These are phyloP conservation scores for Penicillium sp. DNA, from an alignment of 2,329 filamentous ascomycete species.

Conservation along the genomic window DNA sequence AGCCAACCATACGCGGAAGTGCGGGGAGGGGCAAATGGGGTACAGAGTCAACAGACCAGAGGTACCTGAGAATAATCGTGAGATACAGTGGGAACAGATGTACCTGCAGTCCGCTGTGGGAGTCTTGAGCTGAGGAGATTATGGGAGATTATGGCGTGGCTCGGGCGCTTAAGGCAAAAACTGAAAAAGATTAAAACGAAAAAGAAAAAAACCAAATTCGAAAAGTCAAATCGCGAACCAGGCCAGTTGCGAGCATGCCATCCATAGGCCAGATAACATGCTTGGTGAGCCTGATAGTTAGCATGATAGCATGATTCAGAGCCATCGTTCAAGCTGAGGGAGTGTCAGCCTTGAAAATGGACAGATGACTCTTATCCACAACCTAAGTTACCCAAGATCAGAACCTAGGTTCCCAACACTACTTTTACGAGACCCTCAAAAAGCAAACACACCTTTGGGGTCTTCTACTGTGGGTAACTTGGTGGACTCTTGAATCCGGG, in stretches of 20 bases:
- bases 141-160: conserved; percentile 17
- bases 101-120: neutral
- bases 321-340: neutral
- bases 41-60: neutral
- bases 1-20: conserved; percentile 9
- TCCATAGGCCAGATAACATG: neutral
- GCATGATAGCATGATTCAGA: neutral
- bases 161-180: conserved; percentile 28
- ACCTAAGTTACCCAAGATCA: neutral
- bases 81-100: neutral
- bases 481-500: no score
- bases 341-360: neutral
- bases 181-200: neutral
- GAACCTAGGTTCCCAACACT: no score
- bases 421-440: no score
- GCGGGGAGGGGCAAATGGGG: conserved; percentile 4
- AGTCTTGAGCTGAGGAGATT: neutral
- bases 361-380: neutral
- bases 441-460: no score
- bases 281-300: neutral
- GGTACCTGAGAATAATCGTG: neutral
- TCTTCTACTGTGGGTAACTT: no score
- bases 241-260: neutral
- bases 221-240: neutral
- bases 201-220: neutral